Evolutionary conservation across 2,329 filamentous ascomycete genomes (phyloP), one percentile per base, ranked within the genome.

Genomic region (Verticillium alfalfae): DNA sequence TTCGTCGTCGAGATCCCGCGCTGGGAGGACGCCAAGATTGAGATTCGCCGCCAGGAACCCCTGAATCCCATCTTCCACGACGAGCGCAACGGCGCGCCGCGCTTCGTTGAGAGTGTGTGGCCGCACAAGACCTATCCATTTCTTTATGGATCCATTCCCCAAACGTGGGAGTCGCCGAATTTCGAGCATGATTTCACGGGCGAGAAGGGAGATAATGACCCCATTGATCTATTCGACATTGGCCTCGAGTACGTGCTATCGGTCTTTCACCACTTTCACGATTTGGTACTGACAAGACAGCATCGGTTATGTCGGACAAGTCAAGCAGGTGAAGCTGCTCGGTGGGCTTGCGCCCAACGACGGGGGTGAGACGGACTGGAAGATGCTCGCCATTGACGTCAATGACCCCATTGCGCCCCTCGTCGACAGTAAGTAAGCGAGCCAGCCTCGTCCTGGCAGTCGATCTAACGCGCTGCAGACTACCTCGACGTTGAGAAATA

Each of bases 91-190:
- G 66, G 70, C 1, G 64, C 67, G 37, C 73, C 72, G 15, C 70
- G 77, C 31, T 79, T 75, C 26, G 75, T 79, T 13, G 73, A 76
- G 58, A 77, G 70, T 34, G 71, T 79, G 10, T 79, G 75, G 75
- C 77, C 77, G 41, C 76, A 78, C 67, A 78, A 75, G 67, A 70
- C 74, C 0, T 79, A 79, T 41, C 77, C 76, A 0, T 78, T 78
- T 64, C 69, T 75, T 34, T 79, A 79, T 57, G 77, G 77, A 0
- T 78, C 76, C 5, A 76, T 79, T 22, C 77, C 77, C 0, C 77
- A 79, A 64, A 79, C 77, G 0, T 79, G 77, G 77, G 77, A 79
- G 66, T 75, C 73, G 58, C 74, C 76, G 26, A 79, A 78, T 62
- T 69, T 73, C 39, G 65, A 75, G 18, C 75, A 78, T 56, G 67